Evolutionary conservation across 805 yeast species (phyloP), one percentile per base, ranked within the genome.

Genomic region (Schwanniomyces yamadae): DNA sequence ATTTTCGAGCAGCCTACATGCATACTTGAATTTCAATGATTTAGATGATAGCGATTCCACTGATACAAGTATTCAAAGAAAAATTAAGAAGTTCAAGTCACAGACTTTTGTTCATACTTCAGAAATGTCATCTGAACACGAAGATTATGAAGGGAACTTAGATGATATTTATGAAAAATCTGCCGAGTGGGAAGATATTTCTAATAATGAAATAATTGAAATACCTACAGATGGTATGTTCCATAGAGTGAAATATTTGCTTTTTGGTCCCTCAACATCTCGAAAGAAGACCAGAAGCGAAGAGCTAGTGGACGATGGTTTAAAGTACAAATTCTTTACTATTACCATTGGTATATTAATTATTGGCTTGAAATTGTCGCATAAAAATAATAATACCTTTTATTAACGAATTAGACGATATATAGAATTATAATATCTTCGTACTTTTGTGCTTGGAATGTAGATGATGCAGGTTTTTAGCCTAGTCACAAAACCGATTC

Each of bases 291-390:
- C 47, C 18, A 48, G 44, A 13, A 46, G 52, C 26, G 59, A 54
- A 22, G 39, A 44, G 12, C 45, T 59, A 23, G 67, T 61, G 21
- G 73, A 69, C 33, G 74, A 69, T 43, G 50, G 55, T 23, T 51
- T 69, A 39, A 65, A 62, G 49, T 64, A 63, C 43, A 69, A 66
- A 46, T 69, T 69, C 36, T 52, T 69, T 28, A 61, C 69, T 29
- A 58, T 69, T 23, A 67, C 71, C 7, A 48, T 69, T 25, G 73
- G 73, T 13, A 68, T 69, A 4, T 52, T 63, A 40, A 59, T 69
- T 25, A 49, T 69, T 26, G 72, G 70, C 1, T 46, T 66, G 25
- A 56, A 59, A 37, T 61, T 66, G 38, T 61, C 71, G 9, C 54
- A 53, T 33, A 40, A 42, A 26, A 36, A 42, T 28, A 44, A 41